phyloP scores from a whole-genome alignment of 176 grass and related monocot genomes.

The Chrysopogon serrulatus region DNA sequence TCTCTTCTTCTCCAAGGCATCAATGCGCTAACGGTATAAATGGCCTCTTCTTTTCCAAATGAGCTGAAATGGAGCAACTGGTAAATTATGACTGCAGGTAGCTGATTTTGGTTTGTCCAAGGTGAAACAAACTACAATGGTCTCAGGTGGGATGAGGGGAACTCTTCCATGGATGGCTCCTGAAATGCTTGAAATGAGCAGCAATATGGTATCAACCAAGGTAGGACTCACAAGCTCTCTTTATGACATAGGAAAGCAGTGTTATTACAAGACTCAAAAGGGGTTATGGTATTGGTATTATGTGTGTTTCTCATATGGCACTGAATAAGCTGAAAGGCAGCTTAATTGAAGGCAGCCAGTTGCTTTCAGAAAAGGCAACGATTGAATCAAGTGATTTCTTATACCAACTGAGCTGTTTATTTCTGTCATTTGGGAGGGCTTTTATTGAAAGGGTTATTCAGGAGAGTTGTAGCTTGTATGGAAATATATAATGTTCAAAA shows the following conservation, averaged over 20 bases:
- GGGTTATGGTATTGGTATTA: not conserved
- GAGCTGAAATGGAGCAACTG: not conserved
- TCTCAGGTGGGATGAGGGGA: constrained; percentile 89
- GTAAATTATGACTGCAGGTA: constrained; percentile 35
- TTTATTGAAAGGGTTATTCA: too few species aligned
- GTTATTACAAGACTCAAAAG: not conserved
- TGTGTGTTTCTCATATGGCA: not conserved
- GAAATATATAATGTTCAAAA: not conserved
- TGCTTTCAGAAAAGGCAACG: too few species aligned
- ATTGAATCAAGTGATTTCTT: not conserved
- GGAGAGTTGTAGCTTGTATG: not conserved
- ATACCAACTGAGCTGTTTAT: not conserved
- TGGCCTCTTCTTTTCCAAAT: not conserved
- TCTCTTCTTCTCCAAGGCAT: not conserved
- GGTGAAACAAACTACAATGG: constrained; percentile 72
- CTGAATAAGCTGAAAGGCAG: too few species aligned
- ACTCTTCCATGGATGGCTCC: constrained; percentile 98
- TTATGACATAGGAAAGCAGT: not conserved
- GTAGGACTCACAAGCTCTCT: constrained; percentile 3
- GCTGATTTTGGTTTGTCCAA: constrained; percentile 94
- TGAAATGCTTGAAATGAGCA: constrained; percentile 50
- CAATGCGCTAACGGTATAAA: not conserved
- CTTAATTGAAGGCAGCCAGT: too few species aligned
- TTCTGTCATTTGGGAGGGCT: too few species aligned
- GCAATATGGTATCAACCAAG: constrained; percentile 58